Base-by-base conservation (phyloP, 768 basidiomycete species). In the Auriscalpium vulgare region DNA sequence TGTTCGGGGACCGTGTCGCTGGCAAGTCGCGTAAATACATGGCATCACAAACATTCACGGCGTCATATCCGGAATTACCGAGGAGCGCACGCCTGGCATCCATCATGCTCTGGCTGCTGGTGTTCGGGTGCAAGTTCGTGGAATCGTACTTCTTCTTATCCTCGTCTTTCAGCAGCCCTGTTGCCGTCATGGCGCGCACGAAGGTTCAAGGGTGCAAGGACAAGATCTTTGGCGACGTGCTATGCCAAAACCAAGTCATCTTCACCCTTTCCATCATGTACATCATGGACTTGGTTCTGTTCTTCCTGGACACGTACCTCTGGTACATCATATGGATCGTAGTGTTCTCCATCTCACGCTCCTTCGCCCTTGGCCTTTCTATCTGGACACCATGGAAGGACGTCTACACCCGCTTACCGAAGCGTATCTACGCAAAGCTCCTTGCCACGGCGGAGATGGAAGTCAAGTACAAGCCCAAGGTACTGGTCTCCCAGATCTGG, bases 331-430 rank as follows among this genome's bases (percentile, higher is more conserved):
- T 97, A 69, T 97, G 95, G 95, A 83, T 93, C 65, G 94, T 95
- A 60, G 87, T 95, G 63, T 93, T 95, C 78, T 90, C 87, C 66
- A 87, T 95, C 49, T 86, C 82, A 9, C 82, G 95, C 17, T 92
- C 91, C 17, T 99, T 99, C 69, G 77, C 85, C 2, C 79, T 99
- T 29, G 97, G 97, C 10, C 77, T 99, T 60, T 95, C 91, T 21
- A 97, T 99, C 61, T 99, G 97, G 97, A 98, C 97, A 0, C 97
- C 97, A 0, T 99, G 97, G 97, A 88, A 88, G 72, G 95, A 98
- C 65, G 92, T 98, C 56, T 99, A 86, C 69, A 93, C 93, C 14
- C 80, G 97, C 53, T 76, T 99, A 65, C 97, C 97, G 8, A 99
- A 98, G 78, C 81, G 97, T 47, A 97, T 99, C 59, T 99, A 97